Evolutionary conservation across 2,329 filamentous ascomycete species (phyloP), one percentile per base, ranked within the genome.

Genomic region (Metarhizium rileyi): DNA sequence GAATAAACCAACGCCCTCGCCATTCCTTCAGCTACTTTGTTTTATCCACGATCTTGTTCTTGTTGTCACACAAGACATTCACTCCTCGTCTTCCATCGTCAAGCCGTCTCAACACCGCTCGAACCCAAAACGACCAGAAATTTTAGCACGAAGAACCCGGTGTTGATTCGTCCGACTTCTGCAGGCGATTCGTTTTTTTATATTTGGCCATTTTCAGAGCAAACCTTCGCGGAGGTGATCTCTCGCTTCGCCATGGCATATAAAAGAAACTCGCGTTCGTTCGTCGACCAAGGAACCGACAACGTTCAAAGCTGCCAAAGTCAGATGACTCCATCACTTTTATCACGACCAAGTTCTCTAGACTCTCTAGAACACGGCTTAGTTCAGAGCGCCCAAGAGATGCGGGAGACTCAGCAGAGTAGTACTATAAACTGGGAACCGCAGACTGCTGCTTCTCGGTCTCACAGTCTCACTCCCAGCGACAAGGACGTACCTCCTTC

Each of bases 341-440:
- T 59, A 41, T 61, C 61, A 36, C 56, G 62, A 49, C 59, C 59
- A 26, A 61, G 56, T 42, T 67, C 64, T 2, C 59, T 59, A 36
- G 62, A 57, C 52, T 59, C 62, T 5, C 48, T 56, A 30, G 59
- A 52, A 38, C 63, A 67, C 33, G 63, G 63, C 28, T 43, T 53
- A 44, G 46, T 58, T 27, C 55, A 59, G 30, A 43, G 28, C 1
- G 36, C 46, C 28, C 50, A 52, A 10, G 62, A 64, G 20, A 25
- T 53, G 23, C 61, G 62, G 33, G 62, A 63, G 6, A 55, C 48
- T n/a, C 55, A 57, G 26, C 51, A 49, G 10, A 55, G 44, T 26
- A 49, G 28, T 12, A 22, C 51, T 14, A 48, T 52, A 9, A 43
- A 50, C 6, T 49, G 53, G 22, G 61, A 63, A 25, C 33, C 52